A percentile compares a stretch with the other conserved stretches of the same genome.
Evolutionary conservation across 1,139 yeast species (phyloP).

Genomic region (Suhomyces anneliseae): DNA sequence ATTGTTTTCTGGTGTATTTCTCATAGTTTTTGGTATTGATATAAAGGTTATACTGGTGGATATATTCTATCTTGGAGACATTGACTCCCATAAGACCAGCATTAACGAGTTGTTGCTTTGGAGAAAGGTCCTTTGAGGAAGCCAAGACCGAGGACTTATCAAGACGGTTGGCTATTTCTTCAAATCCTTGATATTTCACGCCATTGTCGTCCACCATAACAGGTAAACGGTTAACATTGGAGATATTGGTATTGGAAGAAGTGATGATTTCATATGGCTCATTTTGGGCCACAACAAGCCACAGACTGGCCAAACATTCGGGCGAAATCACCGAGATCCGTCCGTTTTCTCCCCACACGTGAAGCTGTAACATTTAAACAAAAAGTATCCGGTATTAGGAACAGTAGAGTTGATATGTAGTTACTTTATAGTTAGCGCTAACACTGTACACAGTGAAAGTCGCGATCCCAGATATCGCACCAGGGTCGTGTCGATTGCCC

Average conservation of each 20-base stretch:
- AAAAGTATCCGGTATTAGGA: background rate
- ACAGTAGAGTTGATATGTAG: no score
- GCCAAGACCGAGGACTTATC: conserved; percentile 14
- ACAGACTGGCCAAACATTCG: conserved; percentile 37
- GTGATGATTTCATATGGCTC: conserved; percentile 38
- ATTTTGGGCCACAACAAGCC: conserved; percentile 25
- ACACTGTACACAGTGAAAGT: background rate
- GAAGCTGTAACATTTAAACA: conserved; percentile 27
- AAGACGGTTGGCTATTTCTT: conserved; percentile 40
- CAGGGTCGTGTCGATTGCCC: background rate
- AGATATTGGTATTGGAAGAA: conserved; percentile 59
- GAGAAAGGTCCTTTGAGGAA: conserved; percentile 1
- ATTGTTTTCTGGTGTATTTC: conserved; percentile 58
- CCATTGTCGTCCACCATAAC: conserved; percentile 38
- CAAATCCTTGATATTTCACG: conserved; percentile 45
- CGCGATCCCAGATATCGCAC: background rate
- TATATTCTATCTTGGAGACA: conserved; percentile 39
- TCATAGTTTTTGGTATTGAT: conserved; percentile 65
- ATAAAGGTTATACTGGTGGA: conserved; percentile 64
- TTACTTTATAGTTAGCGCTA: background rate
- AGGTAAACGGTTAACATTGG: conserved; percentile 58
- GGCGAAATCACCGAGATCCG: conserved; percentile 41
- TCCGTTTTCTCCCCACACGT: conserved; percentile 55
- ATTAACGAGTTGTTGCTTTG: conserved; percentile 18
- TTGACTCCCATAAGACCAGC: conserved; percentile 23